These are phyloP conservation scores for Geotrichum armillariae DNA, from an alignment of 1,139 yeast genomes.

Conservation along the genomic window DNA sequence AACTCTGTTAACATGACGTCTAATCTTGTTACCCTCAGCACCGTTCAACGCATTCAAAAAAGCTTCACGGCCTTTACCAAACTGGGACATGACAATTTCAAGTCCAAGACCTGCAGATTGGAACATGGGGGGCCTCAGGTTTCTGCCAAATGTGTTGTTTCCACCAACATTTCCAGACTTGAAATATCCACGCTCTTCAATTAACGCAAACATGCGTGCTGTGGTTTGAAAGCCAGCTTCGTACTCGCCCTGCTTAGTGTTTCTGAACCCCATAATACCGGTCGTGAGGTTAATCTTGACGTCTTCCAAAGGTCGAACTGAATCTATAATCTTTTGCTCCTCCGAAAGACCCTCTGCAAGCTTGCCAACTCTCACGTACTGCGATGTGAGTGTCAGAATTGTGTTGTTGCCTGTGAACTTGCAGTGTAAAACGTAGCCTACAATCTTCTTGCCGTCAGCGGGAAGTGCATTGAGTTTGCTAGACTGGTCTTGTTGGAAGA, in stretches of 20 bases:
- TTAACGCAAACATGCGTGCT: slow-evolving; percentile 66
- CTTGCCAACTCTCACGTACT: slow-evolving; percentile 54
- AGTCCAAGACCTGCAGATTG: slow-evolving; percentile 23
- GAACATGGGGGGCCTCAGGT: background rate
- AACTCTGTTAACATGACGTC: slow-evolving; percentile 64
- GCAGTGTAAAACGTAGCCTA: slow-evolving; percentile 73
- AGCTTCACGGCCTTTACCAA: slow-evolving; percentile 89
- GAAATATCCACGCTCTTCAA: slow-evolving; percentile 55
- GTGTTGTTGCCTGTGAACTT: slow-evolving; percentile 82
- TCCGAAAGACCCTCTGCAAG: slow-evolving; percentile 44
- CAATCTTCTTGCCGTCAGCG: slow-evolving; percentile 35
- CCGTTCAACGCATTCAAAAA: slow-evolving; percentile 84
- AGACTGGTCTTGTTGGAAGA: background rate
- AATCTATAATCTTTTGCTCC: slow-evolving; percentile 76
- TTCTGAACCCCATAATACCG: slow-evolving; percentile 46
- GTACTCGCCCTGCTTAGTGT: slow-evolving; percentile 70
- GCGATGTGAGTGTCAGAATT: slow-evolving; percentile 68
- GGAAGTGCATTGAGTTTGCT: slow-evolving; percentile 1
- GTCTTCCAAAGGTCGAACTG: slow-evolving; percentile 77
- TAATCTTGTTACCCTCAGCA: slow-evolving; percentile 75
- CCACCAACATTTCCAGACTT: slow-evolving; percentile 25
- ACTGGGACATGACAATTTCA: slow-evolving; percentile 75
- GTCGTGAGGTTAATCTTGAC: slow-evolving; percentile 57
- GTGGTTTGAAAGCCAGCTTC: slow-evolving; percentile 94
- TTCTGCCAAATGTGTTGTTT: slow-evolving; percentile 9